Base-by-base conservation (phyloP, 257 asterid genomes). In the Hygrophila difformis region DNA sequence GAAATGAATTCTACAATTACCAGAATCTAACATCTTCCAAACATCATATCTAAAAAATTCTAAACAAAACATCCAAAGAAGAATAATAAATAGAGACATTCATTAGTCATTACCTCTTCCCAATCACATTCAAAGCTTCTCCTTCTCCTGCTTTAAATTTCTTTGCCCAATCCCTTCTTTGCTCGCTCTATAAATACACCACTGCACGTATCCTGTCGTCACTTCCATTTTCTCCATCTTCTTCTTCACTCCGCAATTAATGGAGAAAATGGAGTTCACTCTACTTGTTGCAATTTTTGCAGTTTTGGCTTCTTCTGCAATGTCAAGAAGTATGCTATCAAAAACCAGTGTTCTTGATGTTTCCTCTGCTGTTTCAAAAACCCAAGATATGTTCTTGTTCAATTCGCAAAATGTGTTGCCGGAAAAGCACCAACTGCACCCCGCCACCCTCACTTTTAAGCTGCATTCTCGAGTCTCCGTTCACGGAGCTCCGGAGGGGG, bases 391-490 rank as follows among this genome's bases (percentile, higher is more conserved):
- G n/a, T 80, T 77, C 49, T 49, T 72, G 5, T 26, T 50, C 2
- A 29, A 59, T 51, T 62, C 65, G 24, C 55, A 49, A 10, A 57
- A 54, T 34, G 53, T 60, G 39, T 66, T 62, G 23, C 67, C 66
- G 14, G 59, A 70, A 6, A 62, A 17, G 69, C 84, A 48, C 34
- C 28, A 56, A 18, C 71, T 75, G 22, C 69, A 68, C 49, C 21
- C 67, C 31, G 66, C 46, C 74, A 53, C 46, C 2, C 66, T 77
- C 49, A 69, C 57, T 49, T 60, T 85, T 16, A 44, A 54, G 58
- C 82, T 89, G 23, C 96, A 85, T 53, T 56, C 96, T 20, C 88
- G 98, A 4, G 23, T 79, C 33, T 60, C 84, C 0, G 63, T 89
- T 51, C 78, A 55, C 1, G 64, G 70, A 8, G 49, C 62, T 23